Base-by-base conservation (phyloP, 1,139 yeast genomes). In the Candida smagusa region DNA sequence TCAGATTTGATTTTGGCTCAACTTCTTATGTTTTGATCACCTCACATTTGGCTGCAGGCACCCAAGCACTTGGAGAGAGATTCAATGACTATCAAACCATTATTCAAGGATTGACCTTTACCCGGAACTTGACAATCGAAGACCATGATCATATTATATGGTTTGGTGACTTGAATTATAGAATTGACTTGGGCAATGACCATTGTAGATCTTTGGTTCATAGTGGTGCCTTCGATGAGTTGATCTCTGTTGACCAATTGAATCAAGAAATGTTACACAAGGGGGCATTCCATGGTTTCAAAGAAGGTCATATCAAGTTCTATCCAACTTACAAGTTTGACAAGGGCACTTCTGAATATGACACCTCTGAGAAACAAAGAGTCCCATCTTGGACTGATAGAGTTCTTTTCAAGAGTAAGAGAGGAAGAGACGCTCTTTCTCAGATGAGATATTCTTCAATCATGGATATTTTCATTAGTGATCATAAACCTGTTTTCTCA, bases 301-400 rank as follows among this genome's bases (percentile, higher is more conserved):
- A 79, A 49, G 99, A 94, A 61, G 84, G 81, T 65, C 79, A 77
- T 22, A 50, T 57, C 31, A 73, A 65, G 23, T 92, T 92, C 53
- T 75, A 82, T 35, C 98, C 98, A 8, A 92, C 98, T 0, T 92
- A 92, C 61, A 92, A 92, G 56, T 92, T 84, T 60, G 96, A 92
- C 56, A 88, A 87, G 41, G 95, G 95, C 3, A 87, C 96, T 0
- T 78, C 79, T 35, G 65, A 64, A 6, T 92, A 89, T 58, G 98
- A 92, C 58, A 77, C 95, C 0, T 84, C 95, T 11, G 98, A 92
- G 49, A 92, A 92, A 58, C 84, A 83, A 56, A 74, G 98, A 48
- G 84, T 85, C 21, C 98, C 98, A 2, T 89, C 97, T 0, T 92
- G 97, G 97, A 92, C 97, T 0, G 98, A 92, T 63, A 68, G 99